Conservation (phyloP, 2,329 filamentous ascomycete genomes). For the Aspergillus sp. region DNA sequence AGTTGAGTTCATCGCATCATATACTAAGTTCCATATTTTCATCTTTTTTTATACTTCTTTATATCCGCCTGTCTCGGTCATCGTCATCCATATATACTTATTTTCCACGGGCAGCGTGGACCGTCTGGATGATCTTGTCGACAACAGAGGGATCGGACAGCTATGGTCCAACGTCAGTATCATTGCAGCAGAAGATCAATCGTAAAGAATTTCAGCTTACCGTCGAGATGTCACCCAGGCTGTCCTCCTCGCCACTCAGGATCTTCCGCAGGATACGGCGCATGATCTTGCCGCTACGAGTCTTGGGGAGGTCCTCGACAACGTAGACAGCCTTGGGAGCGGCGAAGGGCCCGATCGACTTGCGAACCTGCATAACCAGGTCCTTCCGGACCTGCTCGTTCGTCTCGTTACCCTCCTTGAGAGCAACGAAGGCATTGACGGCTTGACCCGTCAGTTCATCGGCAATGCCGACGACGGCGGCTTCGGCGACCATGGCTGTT, state of each 20-base stretch:
- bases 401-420: constrained; percentile 79
- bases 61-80: constrained; percentile 6
- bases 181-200: not conserved
- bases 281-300: constrained; percentile 98
- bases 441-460: constrained; percentile 97
- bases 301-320: constrained; percentile 94
- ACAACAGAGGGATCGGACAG: constrained; percentile 89
- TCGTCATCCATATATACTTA: constrained; percentile 17
- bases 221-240: constrained; percentile 88
- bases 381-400: constrained; percentile 87
- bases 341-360: constrained; percentile 96
- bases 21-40: constrained; percentile 1
- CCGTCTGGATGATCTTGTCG: constrained; percentile 79
- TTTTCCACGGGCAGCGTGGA: constrained; percentile 56
- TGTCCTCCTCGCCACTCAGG: constrained; percentile 92
- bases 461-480: constrained; percentile 86
- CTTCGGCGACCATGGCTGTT: constrained; percentile 69
- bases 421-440: constrained; percentile 91
- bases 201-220: constrained; percentile 51
- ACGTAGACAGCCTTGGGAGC: constrained; percentile 91
- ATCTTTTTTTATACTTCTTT: constrained; percentile 1
- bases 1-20: not conserved
- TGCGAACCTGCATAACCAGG: constrained; percentile 88
- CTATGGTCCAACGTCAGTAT: constrained; percentile 42
- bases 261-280: constrained; percentile 96